Conservation (phyloP, 352 stramenopile species). For the Pythium brassicae region DNA sequence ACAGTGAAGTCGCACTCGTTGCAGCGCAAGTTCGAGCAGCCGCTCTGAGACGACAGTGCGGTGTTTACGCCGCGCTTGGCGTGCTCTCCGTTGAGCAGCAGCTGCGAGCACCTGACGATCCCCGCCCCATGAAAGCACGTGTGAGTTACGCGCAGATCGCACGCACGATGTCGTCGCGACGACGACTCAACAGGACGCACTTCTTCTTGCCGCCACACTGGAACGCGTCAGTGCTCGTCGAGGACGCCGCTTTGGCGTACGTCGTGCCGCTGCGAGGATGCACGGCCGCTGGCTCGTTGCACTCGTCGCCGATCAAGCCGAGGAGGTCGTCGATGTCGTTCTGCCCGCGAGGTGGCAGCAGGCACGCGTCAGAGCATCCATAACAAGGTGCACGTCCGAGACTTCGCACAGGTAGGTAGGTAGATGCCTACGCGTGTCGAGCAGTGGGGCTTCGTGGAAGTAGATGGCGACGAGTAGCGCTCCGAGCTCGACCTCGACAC, state of each 20-base stretch:
- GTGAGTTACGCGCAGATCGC: too few relatives aligned
- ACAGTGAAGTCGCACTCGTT: conserved; percentile 82
- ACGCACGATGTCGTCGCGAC: background rate
- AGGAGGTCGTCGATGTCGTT: conserved; percentile 74
- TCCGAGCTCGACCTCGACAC: background rate
- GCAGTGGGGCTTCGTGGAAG: background rate
- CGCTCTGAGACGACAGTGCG: conserved; percentile 42
- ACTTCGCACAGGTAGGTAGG: background rate
- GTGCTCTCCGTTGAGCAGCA: conserved; percentile 46
- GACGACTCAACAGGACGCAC: conserved; percentile 18
- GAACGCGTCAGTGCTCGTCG: conserved; percentile 24
- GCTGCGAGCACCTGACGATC: conserved; percentile 41
- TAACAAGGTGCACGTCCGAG: background rate
- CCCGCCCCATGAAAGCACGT: too few relatives aligned
- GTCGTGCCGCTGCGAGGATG: conserved; percentile 19
- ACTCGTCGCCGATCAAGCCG: conserved; percentile 51
- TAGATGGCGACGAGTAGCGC: background rate
- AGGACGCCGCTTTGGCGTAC: conserved; percentile 6
- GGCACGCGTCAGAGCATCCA: background rate
- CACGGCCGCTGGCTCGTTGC: conserved; percentile 27
- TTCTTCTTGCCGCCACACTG: conserved; percentile 54
- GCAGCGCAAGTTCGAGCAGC: conserved; percentile 72
- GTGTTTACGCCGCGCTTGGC: conserved; percentile 57
- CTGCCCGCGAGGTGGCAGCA: conserved; percentile 12
- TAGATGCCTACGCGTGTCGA: conserved; percentile 4